Evolutionary conservation across 306 rosid species (phyloP), one percentile per base, ranked within the genome.

Genomic region (Phaseolus lunatus): DNA sequence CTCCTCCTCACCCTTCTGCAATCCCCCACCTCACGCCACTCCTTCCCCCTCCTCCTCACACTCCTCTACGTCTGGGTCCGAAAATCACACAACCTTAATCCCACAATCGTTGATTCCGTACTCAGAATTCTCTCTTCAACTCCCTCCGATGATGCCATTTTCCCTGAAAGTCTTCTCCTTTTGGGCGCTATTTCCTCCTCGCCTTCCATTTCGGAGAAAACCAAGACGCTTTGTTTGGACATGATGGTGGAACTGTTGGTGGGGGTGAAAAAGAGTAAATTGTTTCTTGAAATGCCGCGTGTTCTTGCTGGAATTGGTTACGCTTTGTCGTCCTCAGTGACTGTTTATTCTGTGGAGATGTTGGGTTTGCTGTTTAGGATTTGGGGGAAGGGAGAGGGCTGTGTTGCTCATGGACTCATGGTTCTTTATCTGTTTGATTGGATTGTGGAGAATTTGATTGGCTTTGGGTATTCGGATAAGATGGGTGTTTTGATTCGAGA

Each of bases 281-380:
- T 88, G 20, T 78, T 87, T 67, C 85, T 85, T 11, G 54, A 75
- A 67, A 20, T 53, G 59, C 90, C 97, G 3, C 79, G 79, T 66
- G 86, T 94, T 76, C 83, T 94, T 31, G 98, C 97, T 8, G 98
- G 93, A 35, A 83, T 94, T 69, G 96, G 97, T 23, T 94, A 92
- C 82, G 96, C 96, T 82, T 22, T 94, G 54, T 92, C 91, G 19
- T 89, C 93, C 78, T 87, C 94, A 7, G 75, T 82, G 64, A 74
- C 29, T 80, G 85, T 65, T 80, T 79, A 83, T 83, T 83, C 67
- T 85, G 66, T 56, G 27, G 87, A 79, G 18, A 66, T 89, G 29
- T 80, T 94, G 71, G 90, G 85, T 74, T 88, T 72, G 27, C 72
- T 94, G 77, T 86, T 94, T 81, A 86, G 80, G 67, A 84, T 90